Conservation (phyloP, 768 basidiomycete genomes). For the Amanita inopinata region DNA sequence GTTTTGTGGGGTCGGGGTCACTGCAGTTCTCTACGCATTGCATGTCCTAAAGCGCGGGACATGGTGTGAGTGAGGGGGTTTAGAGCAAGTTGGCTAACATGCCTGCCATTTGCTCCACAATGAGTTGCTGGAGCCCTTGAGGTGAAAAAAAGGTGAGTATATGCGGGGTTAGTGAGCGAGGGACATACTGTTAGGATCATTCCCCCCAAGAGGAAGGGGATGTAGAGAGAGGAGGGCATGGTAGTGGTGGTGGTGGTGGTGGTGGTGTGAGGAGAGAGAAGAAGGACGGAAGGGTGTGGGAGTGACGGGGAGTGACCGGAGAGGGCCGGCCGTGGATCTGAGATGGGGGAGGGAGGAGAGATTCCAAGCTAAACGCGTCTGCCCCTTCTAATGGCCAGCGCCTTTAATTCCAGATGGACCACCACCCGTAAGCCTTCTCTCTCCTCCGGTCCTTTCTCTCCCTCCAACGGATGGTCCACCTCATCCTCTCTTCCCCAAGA, state of each 20-base stretch:
- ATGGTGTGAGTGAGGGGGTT: conserved; percentile 6
- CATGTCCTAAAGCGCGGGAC: conserved; percentile 89
- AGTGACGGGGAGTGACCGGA: conserved; percentile 11
- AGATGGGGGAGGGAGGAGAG: neutral
- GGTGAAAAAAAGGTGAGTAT: conserved; percentile 4
- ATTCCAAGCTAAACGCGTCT: neutral
- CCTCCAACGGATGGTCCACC: conserved; percentile 49
- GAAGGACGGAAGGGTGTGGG: conserved; percentile 11
- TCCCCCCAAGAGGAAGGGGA: conserved; percentile 77
- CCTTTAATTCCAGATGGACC: conserved; percentile 33
- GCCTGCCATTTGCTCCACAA: conserved; percentile 84
- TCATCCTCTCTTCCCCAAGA: conserved; percentile 57
- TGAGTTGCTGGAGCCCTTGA: conserved; percentile 70
- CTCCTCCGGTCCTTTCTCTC: conserved; percentile 20
- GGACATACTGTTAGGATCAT: conserved; percentile 82
- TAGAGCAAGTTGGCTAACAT: conserved; percentile 1
- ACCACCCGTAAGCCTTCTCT: conserved; percentile 15
- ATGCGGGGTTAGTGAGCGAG: neutral
- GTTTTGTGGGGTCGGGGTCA: conserved; percentile 46
- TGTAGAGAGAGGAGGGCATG: conserved; percentile 61
- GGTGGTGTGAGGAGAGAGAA: conserved; percentile 11
- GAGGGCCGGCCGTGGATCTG: conserved; percentile 9
- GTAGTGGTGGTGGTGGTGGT: conserved; percentile 15
- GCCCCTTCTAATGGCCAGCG: conserved; percentile 27
- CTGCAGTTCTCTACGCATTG: conserved; percentile 95